Evolutionary conservation across 352 stramenopile genomes (phyloP).

Genomic region (Pilasporangium apinafurcum): DNA sequence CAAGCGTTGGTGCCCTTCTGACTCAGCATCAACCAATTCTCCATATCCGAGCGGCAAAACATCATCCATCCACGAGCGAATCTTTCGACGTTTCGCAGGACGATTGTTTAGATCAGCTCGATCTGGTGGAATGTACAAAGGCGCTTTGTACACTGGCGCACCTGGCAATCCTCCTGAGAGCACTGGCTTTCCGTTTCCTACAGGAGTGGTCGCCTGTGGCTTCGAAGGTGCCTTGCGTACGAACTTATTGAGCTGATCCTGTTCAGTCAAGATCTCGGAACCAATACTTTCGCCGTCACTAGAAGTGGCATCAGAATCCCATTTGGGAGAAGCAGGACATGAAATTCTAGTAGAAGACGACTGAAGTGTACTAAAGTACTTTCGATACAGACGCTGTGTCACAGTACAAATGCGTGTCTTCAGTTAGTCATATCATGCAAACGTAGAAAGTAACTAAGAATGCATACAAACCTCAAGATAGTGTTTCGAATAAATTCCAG

Average conservation of each 20-base stretch:
- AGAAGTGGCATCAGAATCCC: constrained; percentile 45
- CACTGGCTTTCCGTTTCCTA: constrained; percentile 14
- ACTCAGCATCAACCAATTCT: constrained; percentile 45
- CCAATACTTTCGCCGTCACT: constrained; percentile 35
- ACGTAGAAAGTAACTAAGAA: not conserved
- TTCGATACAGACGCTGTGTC: constrained; percentile 60
- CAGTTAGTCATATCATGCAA: not conserved
- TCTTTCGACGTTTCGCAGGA: constrained; percentile 77
- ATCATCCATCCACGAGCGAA: constrained; percentile 82
- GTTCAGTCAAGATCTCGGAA: constrained; percentile 56
- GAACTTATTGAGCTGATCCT: constrained; percentile 57
- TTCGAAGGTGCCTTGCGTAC: constrained; percentile 27
- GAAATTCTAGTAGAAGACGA: constrained; percentile 37
- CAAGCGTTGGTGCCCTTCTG: constrained; percentile 56
- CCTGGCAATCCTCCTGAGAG: constrained; percentile 16
- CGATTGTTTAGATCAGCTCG: constrained; percentile 38
- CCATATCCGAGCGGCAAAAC: constrained; percentile 58
- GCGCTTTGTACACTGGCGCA: constrained; percentile 59
- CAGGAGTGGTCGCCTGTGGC: constrained; percentile 11
- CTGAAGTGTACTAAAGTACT: constrained; percentile 69
- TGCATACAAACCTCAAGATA: constrained; percentile 54
- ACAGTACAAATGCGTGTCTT: not conserved
- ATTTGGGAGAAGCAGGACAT: constrained; percentile 51
- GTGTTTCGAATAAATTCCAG: constrained; percentile 59
- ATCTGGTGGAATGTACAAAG: constrained; percentile 63